A percentile compares a stretch with the other conserved stretches of the same genome.
These are phyloP conservation scores for Firmiana major DNA, from an alignment of 345 rosid species.

Conservation along the genomic window DNA sequence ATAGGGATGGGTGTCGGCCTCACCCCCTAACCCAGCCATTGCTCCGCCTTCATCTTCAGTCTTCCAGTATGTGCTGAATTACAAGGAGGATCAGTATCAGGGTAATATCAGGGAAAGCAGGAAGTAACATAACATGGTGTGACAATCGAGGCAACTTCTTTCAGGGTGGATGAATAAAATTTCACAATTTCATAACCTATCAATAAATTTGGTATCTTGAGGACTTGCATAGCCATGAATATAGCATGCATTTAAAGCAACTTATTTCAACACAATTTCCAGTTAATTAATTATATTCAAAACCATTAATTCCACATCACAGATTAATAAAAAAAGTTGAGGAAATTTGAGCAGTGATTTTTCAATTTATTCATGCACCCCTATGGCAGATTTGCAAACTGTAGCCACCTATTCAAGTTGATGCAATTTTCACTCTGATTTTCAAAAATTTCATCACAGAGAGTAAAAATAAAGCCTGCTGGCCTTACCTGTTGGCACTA, in stretches of 20 bases:
- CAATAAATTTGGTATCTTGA: neutral
- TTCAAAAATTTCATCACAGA: neutral
- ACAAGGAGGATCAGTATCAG: neutral
- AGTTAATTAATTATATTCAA: neutral
- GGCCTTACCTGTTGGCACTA: slow-evolving; percentile 69
- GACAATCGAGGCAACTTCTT: neutral
- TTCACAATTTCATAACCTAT: neutral
- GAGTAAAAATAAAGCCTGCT: neutral
- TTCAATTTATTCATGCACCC: neutral
- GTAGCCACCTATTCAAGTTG: neutral
- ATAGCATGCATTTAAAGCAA: neutral
- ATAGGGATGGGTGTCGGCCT: slow-evolving; percentile 70
- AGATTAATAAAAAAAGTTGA: neutral
- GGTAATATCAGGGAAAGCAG: neutral
- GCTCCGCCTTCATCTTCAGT: slow-evolving; percentile 82
- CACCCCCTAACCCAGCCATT: slow-evolving; percentile 79
- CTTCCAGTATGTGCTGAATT: slow-evolving; percentile 87
- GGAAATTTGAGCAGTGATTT: neutral
- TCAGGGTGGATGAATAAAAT: neutral
- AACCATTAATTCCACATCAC: neutral
- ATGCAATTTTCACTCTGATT: neutral
- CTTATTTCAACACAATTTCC: neutral
- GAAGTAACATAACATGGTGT: neutral
- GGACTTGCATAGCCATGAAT: neutral
- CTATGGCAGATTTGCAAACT: neutral